Base-by-base conservation (phyloP, 345 rosid species). In the Turnera subulata region DNA sequence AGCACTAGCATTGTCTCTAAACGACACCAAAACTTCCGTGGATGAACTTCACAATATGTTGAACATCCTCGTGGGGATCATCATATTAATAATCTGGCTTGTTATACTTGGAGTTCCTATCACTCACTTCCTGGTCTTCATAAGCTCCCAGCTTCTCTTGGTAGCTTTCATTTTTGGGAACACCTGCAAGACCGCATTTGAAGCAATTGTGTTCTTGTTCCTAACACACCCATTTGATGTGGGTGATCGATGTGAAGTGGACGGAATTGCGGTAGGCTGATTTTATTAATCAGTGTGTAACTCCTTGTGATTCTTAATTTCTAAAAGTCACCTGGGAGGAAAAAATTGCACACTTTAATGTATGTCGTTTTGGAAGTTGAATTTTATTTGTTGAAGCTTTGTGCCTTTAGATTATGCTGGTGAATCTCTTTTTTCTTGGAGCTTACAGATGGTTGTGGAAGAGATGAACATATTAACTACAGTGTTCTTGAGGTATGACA, bases 391-490 rank as follows among this genome's bases (percentile, higher is more conserved):
- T n/a, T n/a, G n/a, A 23, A 13, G 17, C 10, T n/a, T 45, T 15
- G n/a, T n/a, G 18, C 20, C 22, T n/a, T 12, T 0, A 47, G 12
- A 47, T 21, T 11, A 0, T 13, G 22, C 8, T 47, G 23, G 11
- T 47, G 11, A 47, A 18, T 17, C 22, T 13, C 0, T 2, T 44
- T 22, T 33, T 45, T 56, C 6, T 21, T 66, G 53, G 59, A 24
- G 45, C 37, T 24, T 48, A n/a, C 76, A 82, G 84, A 62, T 79
- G 78, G 46, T 40, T 11, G 87, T 79, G 1, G 79, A 79, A 54
- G 87, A 82, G 62, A 82, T 82, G 82, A 77, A 79, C 48, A 79
- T 82, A 67, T 67, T 79, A 52, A 77, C 77, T 4, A 82, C 82
- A 9, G 76, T 79, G 43, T 82, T 79, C 25, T 50, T 75, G 23